Percentiles rank a stretch among this genome's conserved stretches.
phyloP scores from a whole-genome alignment of 2,329 filamentous ascomycete species.

The Xylaria sp. region DNA sequence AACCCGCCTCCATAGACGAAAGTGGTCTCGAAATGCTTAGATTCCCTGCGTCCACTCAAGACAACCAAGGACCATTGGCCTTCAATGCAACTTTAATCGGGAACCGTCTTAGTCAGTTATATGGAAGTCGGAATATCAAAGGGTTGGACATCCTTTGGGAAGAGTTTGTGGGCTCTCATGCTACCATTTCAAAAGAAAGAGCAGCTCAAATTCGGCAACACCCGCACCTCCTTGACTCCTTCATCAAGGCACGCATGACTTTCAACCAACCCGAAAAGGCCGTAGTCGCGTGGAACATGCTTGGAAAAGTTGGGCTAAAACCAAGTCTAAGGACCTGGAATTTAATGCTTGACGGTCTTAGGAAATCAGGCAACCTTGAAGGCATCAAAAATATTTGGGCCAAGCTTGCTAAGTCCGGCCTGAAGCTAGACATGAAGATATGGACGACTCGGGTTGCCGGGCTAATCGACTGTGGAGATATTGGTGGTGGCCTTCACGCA shows the following conservation, averaged over 20 bases:
- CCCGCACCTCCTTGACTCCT: conserved; percentile 45
- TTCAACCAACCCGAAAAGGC: conserved; percentile 46
- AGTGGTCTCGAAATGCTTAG: neutral
- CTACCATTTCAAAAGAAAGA: conserved; percentile 36
- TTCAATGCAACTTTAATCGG: conserved; percentile 32
- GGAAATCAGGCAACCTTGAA: conserved; percentile 65
- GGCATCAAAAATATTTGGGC: conserved; percentile 75
- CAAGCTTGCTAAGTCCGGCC: conserved; percentile 66
- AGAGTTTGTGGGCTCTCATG: conserved; percentile 39
- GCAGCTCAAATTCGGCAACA: conserved; percentile 39
- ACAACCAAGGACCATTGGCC: neutral
- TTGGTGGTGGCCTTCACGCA: conserved; percentile 68
- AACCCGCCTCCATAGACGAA: conserved; percentile 15
- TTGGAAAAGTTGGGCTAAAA: conserved; percentile 57
- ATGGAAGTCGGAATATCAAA: conserved; percentile 29
- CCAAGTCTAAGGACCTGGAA: conserved; percentile 77
- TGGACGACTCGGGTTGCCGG: conserved; percentile 79
- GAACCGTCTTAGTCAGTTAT: conserved; percentile 37
- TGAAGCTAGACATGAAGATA: conserved; percentile 70
- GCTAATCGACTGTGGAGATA: conserved; percentile 66
- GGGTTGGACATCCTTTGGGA: conserved; percentile 47
- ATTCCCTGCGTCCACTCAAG: neutral
- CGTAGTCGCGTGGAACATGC: conserved; percentile 45
- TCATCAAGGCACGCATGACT: conserved; percentile 46
- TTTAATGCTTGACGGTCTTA: conserved; percentile 77